phyloP scores from a whole-genome alignment of 164 flowering plant genomes.

The Annona squamosa region DNA sequence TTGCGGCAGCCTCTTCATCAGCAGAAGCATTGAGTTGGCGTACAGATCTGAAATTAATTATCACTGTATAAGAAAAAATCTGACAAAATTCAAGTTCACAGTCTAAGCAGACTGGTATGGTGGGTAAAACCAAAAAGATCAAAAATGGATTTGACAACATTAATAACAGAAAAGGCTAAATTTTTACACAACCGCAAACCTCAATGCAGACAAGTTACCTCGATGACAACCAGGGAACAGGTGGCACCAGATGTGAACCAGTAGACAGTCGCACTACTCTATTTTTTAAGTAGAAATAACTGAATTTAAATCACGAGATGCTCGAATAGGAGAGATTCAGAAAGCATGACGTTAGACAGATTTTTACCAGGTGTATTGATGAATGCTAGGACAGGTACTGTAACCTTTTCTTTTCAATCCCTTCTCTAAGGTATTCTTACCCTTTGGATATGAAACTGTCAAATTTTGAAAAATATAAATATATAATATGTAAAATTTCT shows the following conservation, averaged over 20 bases:
- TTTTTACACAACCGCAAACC: neutral
- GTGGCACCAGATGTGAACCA: neutral
- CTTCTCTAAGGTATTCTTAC: too few species aligned
- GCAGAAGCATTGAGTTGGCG: slow-evolving; percentile 35
- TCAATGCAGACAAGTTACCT: neutral
- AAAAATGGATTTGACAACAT: neutral
- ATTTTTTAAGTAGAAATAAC: neutral
- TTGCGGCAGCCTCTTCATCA: slow-evolving; percentile 73
- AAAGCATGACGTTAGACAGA: neutral
- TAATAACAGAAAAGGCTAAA: neutral
- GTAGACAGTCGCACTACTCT: neutral
- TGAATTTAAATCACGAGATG: neutral
- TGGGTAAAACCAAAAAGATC: neutral
- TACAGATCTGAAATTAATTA: slow-evolving; percentile 34
- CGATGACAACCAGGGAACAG: neutral
- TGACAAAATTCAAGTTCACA: slow-evolving; percentile 4
- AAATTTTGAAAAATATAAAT: too few species aligned
- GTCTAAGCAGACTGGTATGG: neutral
- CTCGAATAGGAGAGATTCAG: neutral
- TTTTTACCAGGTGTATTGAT: neutral
- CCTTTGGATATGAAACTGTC: too few species aligned
- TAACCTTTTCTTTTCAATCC: too few species aligned
- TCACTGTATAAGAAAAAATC: neutral
- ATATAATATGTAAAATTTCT: too few species aligned
- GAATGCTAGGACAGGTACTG: too few species aligned